These are phyloP conservation scores for Syncephalis plumigaleata DNA, from an alignment of 371 early-diverging fungal genomes.

Conservation along the genomic window DNA sequence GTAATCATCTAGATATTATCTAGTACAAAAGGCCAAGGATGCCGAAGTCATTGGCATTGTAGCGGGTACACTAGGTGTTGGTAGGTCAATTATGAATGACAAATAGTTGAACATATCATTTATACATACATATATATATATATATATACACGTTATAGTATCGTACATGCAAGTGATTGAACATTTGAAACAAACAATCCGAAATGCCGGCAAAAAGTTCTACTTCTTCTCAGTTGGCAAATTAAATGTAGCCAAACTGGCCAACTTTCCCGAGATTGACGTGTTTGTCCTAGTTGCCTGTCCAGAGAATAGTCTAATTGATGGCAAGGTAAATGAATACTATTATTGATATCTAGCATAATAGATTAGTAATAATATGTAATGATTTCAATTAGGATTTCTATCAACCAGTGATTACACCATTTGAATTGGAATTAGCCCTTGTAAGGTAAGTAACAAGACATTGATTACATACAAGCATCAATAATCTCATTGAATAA, in stretches of 20 bases:
- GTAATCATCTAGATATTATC: slow-evolving; percentile 41
- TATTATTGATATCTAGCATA: too few species aligned
- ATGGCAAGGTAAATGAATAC: slow-evolving; percentile 40
- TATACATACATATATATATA: background rate
- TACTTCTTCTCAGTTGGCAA: slow-evolving; percentile 91
- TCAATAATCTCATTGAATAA: background rate
- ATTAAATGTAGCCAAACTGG: slow-evolving; percentile 86
- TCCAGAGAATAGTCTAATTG: slow-evolving; percentile 84
- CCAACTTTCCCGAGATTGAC: slow-evolving; percentile 88
- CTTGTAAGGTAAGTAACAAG: slow-evolving; percentile 28
- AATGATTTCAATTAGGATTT: slow-evolving; percentile 46
- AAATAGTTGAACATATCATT: too few species aligned
- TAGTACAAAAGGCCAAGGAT: slow-evolving; percentile 85
- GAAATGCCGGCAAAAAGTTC: slow-evolving; percentile 57
- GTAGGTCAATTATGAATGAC: slow-evolving; percentile 40
- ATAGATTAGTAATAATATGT: too few species aligned
- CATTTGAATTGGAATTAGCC: slow-evolving; percentile 77
- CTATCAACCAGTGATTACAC: slow-evolving; percentile 81
- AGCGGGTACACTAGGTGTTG: slow-evolving; percentile 87
- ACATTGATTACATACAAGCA: too few species aligned
- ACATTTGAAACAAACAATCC: slow-evolving; percentile 54
- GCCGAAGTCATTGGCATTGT: slow-evolving; percentile 86
- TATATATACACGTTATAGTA: slow-evolving; percentile 23
- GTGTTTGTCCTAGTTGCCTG: slow-evolving; percentile 84
- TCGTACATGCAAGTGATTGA: slow-evolving; percentile 68